These are phyloP conservation scores for Colletotrichum sp. DNA, from an alignment of 2,329 filamentous ascomycete species.

Conservation along the genomic window DNA sequence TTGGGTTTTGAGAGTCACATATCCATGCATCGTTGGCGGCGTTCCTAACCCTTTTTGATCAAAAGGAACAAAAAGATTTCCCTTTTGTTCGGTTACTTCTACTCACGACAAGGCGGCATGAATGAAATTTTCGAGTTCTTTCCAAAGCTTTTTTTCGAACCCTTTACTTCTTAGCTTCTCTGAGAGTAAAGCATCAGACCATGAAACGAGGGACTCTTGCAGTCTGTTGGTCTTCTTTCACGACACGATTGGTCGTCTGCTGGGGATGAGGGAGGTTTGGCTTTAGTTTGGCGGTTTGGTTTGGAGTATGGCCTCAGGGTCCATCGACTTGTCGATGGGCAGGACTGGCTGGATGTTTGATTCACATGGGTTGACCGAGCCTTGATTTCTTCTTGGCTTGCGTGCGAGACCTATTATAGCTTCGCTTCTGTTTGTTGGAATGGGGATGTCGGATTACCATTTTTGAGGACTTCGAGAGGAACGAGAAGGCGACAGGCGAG, in stretches of 20 bases:
- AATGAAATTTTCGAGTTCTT: constrained; percentile 21
- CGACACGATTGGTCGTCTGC: neutral
- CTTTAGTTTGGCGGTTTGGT: constrained; percentile 1
- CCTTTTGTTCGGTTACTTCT: constrained; percentile 23
- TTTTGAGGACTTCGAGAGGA: neutral
- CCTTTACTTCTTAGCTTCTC: constrained; percentile 23
- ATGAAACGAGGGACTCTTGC: constrained; percentile 10
- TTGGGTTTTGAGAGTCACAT: constrained; percentile 21
- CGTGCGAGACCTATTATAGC: constrained; percentile 9
- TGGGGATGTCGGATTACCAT: constrained; percentile 11
- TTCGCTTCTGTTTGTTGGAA: constrained; percentile 15
- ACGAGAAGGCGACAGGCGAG: neutral
- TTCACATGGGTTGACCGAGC: neutral
- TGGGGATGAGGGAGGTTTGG: constrained; percentile 13
- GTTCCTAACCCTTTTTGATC: constrained; percentile 29
- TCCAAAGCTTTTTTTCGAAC: constrained; percentile 9
- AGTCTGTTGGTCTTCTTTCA: constrained; percentile 17
- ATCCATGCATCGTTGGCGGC: constrained; percentile 42
- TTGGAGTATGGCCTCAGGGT: constrained; percentile 14
- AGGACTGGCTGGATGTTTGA: constrained; percentile 7
- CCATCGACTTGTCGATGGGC: neutral
- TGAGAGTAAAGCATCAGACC: constrained; percentile 7
- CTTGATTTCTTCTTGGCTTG: constrained; percentile 16
- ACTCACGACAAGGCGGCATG: constrained; percentile 20
- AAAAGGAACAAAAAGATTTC: constrained; percentile 18